Evolutionary conservation across 352 stramenopile species (phyloP).

Genomic region (Pythium aquatile): DNA sequence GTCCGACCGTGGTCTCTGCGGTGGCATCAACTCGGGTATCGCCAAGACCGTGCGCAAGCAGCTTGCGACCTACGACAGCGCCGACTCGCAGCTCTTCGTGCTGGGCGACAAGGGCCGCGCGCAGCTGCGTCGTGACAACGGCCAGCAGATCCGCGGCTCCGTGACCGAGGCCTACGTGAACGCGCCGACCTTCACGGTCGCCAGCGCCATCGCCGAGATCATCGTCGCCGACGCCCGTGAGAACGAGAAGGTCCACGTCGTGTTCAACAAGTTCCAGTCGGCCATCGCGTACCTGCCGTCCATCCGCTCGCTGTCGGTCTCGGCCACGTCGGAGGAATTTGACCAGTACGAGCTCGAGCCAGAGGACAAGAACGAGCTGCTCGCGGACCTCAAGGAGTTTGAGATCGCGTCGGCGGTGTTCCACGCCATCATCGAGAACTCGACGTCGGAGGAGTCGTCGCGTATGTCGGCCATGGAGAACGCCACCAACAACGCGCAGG

Average conservation of each 20-base stretch:
- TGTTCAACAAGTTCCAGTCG: slow-evolving; percentile 98
- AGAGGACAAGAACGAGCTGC: slow-evolving; percentile 96
- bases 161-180: slow-evolving; percentile 81
- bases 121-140: slow-evolving; percentile 89
- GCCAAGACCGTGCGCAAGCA: slow-evolving; percentile 88
- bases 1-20: slow-evolving; percentile 98
- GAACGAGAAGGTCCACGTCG: slow-evolving; percentile 93
- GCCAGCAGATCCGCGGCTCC: slow-evolving; percentile 60
- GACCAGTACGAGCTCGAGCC: slow-evolving; percentile 97
- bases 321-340: slow-evolving; percentile 63
- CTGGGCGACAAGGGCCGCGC: slow-evolving; percentile 97
- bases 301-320: slow-evolving; percentile 76
- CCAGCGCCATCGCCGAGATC: slow-evolving; percentile 89
- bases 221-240: slow-evolving; percentile 70
- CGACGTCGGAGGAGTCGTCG: slow-evolving; percentile 96
- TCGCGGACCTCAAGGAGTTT: slow-evolving; percentile 97
- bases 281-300: slow-evolving; percentile 94
- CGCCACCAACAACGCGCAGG: slow-evolving; percentile 84
- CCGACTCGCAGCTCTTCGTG: slow-evolving; percentile 90
- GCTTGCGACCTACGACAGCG: slow-evolving; percentile 53
- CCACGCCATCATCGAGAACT: slow-evolving; percentile 97
- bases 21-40: slow-evolving; percentile 97
- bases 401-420: slow-evolving; percentile 88
- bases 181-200: slow-evolving; percentile 91
- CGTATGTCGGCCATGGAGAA: slow-evolving; percentile 93